Base-by-base conservation (phyloP, 1,284 basidiomycete species). In the Vanrija sp. region DNA sequence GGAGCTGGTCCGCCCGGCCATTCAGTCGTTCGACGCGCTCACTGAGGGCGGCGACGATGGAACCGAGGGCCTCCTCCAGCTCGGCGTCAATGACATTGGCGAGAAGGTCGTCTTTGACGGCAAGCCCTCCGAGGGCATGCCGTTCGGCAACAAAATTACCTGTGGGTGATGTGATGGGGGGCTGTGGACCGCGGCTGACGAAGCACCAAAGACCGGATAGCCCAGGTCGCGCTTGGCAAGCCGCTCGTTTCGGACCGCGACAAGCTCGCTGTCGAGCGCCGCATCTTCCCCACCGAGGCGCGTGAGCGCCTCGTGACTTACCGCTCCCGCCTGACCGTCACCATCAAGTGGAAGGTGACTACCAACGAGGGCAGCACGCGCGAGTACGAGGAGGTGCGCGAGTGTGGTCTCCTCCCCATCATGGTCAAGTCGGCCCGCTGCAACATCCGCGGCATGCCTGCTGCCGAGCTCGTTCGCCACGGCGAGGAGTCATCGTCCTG, bases 401-500 rank as follows among this genome's bases (percentile, higher is more conserved):
- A 98, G 61, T 91, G 96, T 72, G 96, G 96, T 58, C 82, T 91
- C 46, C 81, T 97, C 16, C 96, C 96, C 6, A 86, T 99, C 78
- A 98, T 98, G 93, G 88, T 97, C 76, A 85, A 94, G 89, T 98
- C 95, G n/a, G 86, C 86, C 25, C 82, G 95, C 52, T 99, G 96
- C 77, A 96, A 98, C 75, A 76, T 98, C 25, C 86, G 87, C 43
- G 83, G 83, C 43, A 83, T 97, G 78, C 85, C 91, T 3, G 90
- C 95, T 5, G 82, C 86, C 9, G 88, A 92, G 56, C 86, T 99
- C 50, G 91, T 98, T 46, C 80, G 81, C 56, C 87, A 87, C 65
- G 88, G 95, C 71, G 96, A 99, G 81, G 96, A 99, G 72, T 86
- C 96, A 3, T 93, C 95, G 78, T 96, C 98, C 74, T 96, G 98